Percentiles rank a stretch among this genome's conserved stretches.
These are phyloP conservation scores for Blastomyces percursus DNA, from an alignment of 2,329 filamentous ascomycete genomes.

Conservation along the genomic window DNA sequence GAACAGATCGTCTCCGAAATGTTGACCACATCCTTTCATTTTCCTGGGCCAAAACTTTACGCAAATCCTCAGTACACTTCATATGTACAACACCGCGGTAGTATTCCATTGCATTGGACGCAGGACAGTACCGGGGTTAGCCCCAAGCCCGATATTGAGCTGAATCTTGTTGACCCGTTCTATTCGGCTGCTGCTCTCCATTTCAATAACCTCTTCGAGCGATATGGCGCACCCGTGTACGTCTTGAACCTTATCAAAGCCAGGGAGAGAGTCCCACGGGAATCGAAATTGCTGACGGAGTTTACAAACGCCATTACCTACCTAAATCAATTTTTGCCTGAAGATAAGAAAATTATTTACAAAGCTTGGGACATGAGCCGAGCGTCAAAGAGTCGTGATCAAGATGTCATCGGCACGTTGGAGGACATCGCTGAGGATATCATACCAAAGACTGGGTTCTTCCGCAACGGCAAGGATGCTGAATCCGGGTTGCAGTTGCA, in stretches of 20 bases:
- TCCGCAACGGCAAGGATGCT: conserved; percentile 73
- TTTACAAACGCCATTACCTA: conserved; percentile 82
- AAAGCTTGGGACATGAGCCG: conserved; percentile 98
- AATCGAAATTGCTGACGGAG: conserved; percentile 80
- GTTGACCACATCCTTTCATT: conserved; percentile 88
- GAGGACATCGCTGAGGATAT: conserved; percentile 85
- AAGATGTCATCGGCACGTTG: conserved; percentile 87
- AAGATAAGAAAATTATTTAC: conserved; percentile 76
- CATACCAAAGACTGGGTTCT: conserved; percentile 77
- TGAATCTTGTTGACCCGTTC: conserved; percentile 93
- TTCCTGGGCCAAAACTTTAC: conserved; percentile 72
- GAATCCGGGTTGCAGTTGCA: conserved; percentile 60
- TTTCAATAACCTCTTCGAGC: conserved; percentile 86
- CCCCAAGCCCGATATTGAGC: conserved; percentile 89
- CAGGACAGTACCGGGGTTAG: conserved; percentile 92
- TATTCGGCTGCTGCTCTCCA: conserved; percentile 87
- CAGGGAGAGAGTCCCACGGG: conserved; percentile 74
- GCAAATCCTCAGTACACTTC: conserved; percentile 88
- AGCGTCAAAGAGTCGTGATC: conserved; percentile 80
- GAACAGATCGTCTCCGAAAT: conserved; percentile 97
- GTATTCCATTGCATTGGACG: conserved; percentile 94
- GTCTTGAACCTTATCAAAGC: conserved; percentile 85
- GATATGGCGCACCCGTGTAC: conserved; percentile 87
- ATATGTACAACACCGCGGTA: conserved; percentile 91
- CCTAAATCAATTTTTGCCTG: conserved; percentile 84